Evolutionary conservation across 345 rosid genomes (phyloP).

Genomic region (Salix brachista): DNA sequence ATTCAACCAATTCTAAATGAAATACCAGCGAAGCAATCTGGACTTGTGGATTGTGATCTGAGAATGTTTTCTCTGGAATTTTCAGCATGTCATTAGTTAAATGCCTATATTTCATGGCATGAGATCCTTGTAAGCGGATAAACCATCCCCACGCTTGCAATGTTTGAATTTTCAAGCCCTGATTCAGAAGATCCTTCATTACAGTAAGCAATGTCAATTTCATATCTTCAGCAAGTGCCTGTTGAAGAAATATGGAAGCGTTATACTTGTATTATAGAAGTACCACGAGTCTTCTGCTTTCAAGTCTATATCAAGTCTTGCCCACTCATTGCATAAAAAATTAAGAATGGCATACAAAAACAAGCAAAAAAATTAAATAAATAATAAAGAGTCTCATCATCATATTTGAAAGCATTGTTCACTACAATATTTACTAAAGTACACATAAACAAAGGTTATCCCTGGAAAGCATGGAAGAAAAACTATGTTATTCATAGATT

Average conservation of each 20-base stretch:
- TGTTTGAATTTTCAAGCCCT: conserved; percentile 44
- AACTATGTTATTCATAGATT: not conserved
- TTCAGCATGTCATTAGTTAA: conserved; percentile 53
- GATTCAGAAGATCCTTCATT: conserved; percentile 45
- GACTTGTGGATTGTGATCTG: conserved; percentile 45
- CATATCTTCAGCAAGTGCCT: conserved; percentile 40
- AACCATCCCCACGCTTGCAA: conserved; percentile 64
- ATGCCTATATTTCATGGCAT: conserved; percentile 35
- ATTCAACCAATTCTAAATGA: not conserved
- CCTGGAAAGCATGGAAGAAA: not conserved
- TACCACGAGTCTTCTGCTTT: not conserved
- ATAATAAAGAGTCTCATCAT: not conserved
- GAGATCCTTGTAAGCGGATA: conserved; percentile 42
- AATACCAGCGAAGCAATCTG: conserved; percentile 61
- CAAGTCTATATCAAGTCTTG: not conserved
- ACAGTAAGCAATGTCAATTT: conserved; percentile 30
- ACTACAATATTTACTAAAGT: not conserved
- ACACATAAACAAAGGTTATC: no score
- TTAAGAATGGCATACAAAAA: not conserved
- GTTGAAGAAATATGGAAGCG: conserved; percentile 19
- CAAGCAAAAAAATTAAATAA: not conserved
- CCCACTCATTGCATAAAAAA: not conserved
- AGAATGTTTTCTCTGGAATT: conserved; percentile 47
- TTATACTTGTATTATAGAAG: not conserved
- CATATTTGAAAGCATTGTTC: not conserved